Percentiles rank a stretch among this genome's conserved stretches.
Evolutionary conservation across 208 protist genomes (phyloP).

Genomic region (Crithidia brevicula): DNA sequence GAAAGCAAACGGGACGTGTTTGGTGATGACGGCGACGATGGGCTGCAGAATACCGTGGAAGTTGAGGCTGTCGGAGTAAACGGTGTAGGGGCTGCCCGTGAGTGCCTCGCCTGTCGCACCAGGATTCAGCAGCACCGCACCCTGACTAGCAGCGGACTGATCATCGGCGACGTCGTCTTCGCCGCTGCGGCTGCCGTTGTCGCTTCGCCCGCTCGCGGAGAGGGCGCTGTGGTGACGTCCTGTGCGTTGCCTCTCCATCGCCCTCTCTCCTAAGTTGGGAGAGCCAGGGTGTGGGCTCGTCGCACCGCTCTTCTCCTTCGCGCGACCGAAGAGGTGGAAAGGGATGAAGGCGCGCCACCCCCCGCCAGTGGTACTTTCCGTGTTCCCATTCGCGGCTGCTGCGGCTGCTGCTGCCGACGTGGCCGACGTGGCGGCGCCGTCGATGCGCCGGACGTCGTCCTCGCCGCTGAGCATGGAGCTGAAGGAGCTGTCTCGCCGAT

Average conservation of each 20-base stretch:
- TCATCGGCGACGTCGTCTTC: conserved; percentile 5
- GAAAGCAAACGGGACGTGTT: conserved; percentile 50
- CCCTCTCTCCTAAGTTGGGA: neutral
- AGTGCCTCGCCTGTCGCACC: conserved; percentile 17
- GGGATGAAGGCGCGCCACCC: conserved; percentile 21
- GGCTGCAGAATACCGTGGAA: conserved; percentile 59
- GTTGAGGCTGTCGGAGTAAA: conserved; percentile 41
- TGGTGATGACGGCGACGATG: conserved; percentile 46
- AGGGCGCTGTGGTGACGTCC: neutral
- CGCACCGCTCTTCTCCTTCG: neutral
- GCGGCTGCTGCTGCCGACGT: neutral
- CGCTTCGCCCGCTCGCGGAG: neutral
- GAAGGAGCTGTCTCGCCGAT: neutral
- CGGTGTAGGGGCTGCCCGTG: neutral
- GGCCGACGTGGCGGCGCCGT: neutral
- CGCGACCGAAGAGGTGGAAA: conserved; percentile 4
- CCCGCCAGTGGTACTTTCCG: neutral
- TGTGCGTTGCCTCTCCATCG: neutral
- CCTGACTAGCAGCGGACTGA: conserved; percentile 6
- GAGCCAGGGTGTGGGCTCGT: neutral
- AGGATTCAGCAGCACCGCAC: conserved; percentile 21
- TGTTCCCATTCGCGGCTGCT: neutral
- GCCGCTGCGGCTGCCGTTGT: conserved; percentile 4
- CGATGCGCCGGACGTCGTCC: neutral
- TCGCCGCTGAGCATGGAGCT: neutral